These are phyloP conservation scores for Orbilia quercus DNA, from an alignment of 2,329 filamentous ascomycete genomes.

Conservation along the genomic window DNA sequence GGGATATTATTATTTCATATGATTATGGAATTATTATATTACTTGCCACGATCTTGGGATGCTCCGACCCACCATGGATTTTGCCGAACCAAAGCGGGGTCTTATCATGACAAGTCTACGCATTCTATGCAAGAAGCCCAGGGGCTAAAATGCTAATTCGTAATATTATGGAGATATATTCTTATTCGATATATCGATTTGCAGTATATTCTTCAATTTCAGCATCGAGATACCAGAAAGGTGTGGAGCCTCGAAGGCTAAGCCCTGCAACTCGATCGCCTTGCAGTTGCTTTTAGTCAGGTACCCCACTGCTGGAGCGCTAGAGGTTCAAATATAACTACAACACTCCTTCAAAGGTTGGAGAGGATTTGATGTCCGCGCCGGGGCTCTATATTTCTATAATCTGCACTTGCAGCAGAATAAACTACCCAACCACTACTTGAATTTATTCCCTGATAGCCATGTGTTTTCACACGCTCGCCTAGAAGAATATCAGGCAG, in stretches of 20 bases:
- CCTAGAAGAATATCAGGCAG: too few relatives aligned
- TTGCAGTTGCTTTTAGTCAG: background rate
- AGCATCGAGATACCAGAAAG: constrained; percentile 9
- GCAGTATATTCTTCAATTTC: constrained; percentile 1
- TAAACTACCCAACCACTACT: background rate
- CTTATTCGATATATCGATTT: background rate
- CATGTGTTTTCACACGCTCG: background rate
- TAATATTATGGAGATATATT: background rate
- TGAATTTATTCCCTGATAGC: background rate
- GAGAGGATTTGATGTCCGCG: background rate
- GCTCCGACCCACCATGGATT: constrained; percentile 12
- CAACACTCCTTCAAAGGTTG: background rate
- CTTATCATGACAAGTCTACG: background rate
- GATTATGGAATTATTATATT: background rate
- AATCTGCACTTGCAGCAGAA: background rate
- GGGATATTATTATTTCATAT: background rate
- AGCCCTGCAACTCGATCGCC: constrained; percentile 3
- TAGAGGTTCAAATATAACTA: constrained; percentile 8
- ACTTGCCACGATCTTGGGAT: constrained; percentile 1
- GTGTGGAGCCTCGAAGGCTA: background rate
- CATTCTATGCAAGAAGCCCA: background rate
- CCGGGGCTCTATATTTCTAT: constrained; percentile 2
- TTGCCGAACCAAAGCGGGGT: constrained; percentile 10
- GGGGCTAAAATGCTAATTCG: background rate
- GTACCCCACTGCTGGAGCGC: background rate